phyloP scores from a whole-genome alignment of 495 filamentous ascomycete species.

The Hypoxylon cercidicola region DNA sequence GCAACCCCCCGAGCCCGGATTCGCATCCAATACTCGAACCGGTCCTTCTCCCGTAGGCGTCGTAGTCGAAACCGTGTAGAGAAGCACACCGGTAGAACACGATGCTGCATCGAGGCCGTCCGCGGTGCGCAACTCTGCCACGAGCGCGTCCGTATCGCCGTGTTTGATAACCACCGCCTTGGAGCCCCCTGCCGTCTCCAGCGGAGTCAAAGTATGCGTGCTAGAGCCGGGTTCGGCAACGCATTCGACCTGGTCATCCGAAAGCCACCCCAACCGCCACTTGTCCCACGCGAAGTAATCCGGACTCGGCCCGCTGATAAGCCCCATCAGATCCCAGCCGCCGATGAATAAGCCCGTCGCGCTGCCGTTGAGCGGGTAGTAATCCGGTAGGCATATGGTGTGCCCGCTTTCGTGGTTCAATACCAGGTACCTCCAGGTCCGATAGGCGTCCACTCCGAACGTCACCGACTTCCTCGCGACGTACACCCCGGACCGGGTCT shows the following conservation, averaged over 20 bases:
- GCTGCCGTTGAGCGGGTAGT: slow-evolving; percentile 43
- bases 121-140: slow-evolving; percentile 39
- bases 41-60: slow-evolving; percentile 37
- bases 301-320: slow-evolving; percentile 47
- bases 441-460: slow-evolving; percentile 43
- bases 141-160: slow-evolving; percentile 32
- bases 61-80: slow-evolving; percentile 42
- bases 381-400: slow-evolving; percentile 48
- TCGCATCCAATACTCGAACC: slow-evolving; percentile 40
- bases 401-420: slow-evolving; percentile 50
- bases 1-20: slow-evolving; percentile 33
- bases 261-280: slow-evolving; percentile 47
- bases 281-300: slow-evolving; percentile 52
- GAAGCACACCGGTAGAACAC: slow-evolving; percentile 41
- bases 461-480: slow-evolving; percentile 44
- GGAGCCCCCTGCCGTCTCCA: slow-evolving; percentile 33
- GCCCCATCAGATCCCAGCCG: slow-evolving; percentile 50
- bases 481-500: slow-evolving; percentile 35
- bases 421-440: slow-evolving; percentile 41
- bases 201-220: slow-evolving; percentile 41
- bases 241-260: slow-evolving; percentile 44
- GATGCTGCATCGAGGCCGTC: slow-evolving; percentile 31
- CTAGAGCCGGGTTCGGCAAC: slow-evolving; percentile 26
- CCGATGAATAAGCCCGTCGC: slow-evolving; percentile 45
- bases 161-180: slow-evolving; percentile 45